These are phyloP conservation scores for Wilcoxina mikolae DNA, from an alignment of 495 filamentous ascomycete species.

Conservation along the genomic window DNA sequence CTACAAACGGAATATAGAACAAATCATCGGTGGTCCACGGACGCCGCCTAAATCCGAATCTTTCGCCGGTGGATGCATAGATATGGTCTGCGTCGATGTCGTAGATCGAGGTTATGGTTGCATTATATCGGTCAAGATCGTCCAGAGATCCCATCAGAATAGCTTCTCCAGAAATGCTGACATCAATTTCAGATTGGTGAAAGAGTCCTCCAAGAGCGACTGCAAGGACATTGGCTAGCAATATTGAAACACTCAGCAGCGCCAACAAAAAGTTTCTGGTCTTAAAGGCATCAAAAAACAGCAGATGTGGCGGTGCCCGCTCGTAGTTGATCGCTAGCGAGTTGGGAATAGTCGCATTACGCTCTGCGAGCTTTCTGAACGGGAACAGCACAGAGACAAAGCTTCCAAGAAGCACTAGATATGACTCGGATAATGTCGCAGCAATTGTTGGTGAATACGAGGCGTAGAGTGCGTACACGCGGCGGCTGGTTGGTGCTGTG, in stretches of 20 bases:
- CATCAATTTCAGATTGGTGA: neutral
- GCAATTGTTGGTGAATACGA: conserved; percentile 33
- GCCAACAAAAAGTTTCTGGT: conserved; percentile 28
- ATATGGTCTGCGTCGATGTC: neutral
- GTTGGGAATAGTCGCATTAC: conserved; percentile 19
- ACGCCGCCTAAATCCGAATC: neutral
- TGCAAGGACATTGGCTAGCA: conserved; percentile 9
- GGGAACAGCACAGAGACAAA: conserved; percentile 34
- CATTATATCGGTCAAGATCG: neutral
- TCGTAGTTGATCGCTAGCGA: conserved; percentile 33
- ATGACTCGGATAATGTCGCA: conserved; percentile 35
- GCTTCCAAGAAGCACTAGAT: conserved; percentile 35
- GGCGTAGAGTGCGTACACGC: too few species aligned
- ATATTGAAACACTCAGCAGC: neutral
- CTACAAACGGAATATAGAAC: neutral
- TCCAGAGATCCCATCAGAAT: neutral
- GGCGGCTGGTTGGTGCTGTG: too few species aligned
- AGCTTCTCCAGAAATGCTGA: neutral
- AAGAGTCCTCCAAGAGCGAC: conserved; percentile 26
- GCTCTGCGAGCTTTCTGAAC: conserved; percentile 31
- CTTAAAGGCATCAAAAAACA: conserved; percentile 29
- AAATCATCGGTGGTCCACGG: neutral
- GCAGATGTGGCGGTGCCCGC: conserved; percentile 34
- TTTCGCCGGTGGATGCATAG: neutral
- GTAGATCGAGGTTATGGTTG: conserved; percentile 1